These are phyloP conservation scores for Crucibulum parvulum DNA, from an alignment of 1,284 basidiomycete genomes.

Conservation along the genomic window DNA sequence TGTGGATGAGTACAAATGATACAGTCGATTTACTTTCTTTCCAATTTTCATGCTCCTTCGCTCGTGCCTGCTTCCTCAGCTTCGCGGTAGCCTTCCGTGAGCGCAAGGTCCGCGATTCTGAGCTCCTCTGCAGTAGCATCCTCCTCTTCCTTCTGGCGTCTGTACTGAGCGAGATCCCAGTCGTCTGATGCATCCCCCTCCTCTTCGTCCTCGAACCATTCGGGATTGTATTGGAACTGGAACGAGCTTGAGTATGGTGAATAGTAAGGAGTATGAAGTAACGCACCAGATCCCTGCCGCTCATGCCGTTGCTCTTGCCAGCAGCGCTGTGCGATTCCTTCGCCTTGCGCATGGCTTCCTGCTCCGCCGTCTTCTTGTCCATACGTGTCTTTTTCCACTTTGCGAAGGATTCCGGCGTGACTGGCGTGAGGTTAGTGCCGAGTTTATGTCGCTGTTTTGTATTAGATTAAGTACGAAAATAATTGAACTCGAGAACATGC, in stretches of 20 bases:
- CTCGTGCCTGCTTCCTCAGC: slow-evolving; percentile 17
- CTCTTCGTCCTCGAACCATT: slow-evolving; percentile 91
- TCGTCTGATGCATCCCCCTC: slow-evolving; percentile 74
- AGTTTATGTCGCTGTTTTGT: slow-evolving; percentile 87
- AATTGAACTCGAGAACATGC: background rate
- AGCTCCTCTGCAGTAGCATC: slow-evolving; percentile 47
- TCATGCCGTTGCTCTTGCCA: slow-evolving; percentile 94
- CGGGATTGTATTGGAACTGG: slow-evolving; percentile 94
- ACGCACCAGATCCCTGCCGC: slow-evolving; percentile 91
- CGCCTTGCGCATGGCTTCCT: slow-evolving; percentile 82
- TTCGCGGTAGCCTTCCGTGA: slow-evolving; percentile 25
- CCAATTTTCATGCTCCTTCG: slow-evolving; percentile 9
- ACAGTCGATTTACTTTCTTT: too few species aligned
- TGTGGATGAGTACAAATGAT: too few species aligned
- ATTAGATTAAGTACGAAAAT: background rate
- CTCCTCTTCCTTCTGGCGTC: slow-evolving; percentile 68
- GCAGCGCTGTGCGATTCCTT: slow-evolving; percentile 88
- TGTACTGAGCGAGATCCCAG: slow-evolving; percentile 75
- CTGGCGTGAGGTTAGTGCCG: slow-evolving; percentile 91
- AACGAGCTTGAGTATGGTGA: slow-evolving; percentile 6
- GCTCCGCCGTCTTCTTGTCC: slow-evolving; percentile 92
- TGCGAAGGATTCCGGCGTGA: slow-evolving; percentile 94
- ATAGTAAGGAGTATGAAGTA: slow-evolving; percentile 9
- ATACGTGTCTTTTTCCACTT: slow-evolving; percentile 94
- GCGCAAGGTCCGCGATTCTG: slow-evolving; percentile 39